Conservation (phyloP, 2,329 filamentous ascomycete species). For the Ophiostoma australiae region DNA sequence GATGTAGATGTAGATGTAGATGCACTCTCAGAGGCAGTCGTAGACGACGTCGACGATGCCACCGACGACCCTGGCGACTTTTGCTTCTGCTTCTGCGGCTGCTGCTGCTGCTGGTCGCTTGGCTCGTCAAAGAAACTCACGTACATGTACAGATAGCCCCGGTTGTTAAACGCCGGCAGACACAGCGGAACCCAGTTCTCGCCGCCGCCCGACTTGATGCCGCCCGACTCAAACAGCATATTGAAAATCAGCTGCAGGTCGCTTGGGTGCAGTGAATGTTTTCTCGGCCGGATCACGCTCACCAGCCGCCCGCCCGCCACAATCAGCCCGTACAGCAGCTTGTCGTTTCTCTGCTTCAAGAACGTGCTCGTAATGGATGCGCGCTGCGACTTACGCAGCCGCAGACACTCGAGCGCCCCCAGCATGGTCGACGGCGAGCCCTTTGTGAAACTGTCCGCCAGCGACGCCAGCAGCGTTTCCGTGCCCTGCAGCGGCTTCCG, state of each 20-base stretch:
- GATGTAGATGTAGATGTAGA: conserved; percentile 38
- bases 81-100: background rate
- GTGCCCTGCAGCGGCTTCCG: conserved; percentile 86
- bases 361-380: conserved; percentile 82
- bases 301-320: conserved; percentile 90
- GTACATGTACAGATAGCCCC: conserved; percentile 97
- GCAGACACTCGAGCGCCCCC: conserved; percentile 89
- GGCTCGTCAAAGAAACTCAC: conserved; percentile 78
- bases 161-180: conserved; percentile 93
- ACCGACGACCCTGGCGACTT: background rate
- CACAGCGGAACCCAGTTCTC: conserved; percentile 98
- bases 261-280: conserved; percentile 90
- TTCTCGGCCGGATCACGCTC: conserved; percentile 88
- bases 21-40: conserved; percentile 23
- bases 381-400: conserved; percentile 80
- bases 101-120: conserved; percentile 32
- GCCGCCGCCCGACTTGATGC: conserved; percentile 81
- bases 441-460: conserved; percentile 90
- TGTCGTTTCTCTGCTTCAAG: conserved; percentile 69
- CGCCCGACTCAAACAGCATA: conserved; percentile 95
- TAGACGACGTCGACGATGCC: background rate
- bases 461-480: conserved; percentile 80
- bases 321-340: conserved; percentile 85
- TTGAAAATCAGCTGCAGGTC: conserved; percentile 97
- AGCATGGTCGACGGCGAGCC: conserved; percentile 86